These are phyloP conservation scores for Heterobasidion irregulare DNA, from an alignment of 1,284 basidiomycete species.

Conservation along the genomic window DNA sequence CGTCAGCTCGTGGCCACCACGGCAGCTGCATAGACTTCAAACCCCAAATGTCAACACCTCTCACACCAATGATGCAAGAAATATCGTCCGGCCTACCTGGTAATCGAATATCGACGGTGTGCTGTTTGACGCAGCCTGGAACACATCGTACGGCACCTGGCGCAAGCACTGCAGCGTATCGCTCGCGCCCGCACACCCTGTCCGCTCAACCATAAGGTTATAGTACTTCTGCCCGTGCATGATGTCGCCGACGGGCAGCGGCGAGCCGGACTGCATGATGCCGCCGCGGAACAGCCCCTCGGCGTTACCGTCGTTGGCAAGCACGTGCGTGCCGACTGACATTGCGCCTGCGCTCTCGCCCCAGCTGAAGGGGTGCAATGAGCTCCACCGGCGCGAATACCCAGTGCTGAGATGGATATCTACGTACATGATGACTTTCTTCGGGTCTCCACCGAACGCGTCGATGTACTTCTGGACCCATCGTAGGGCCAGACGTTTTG, in stretches of 20 bases:
- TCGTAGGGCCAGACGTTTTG: slow-evolving; percentile 40
- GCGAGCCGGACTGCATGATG: slow-evolving; percentile 28
- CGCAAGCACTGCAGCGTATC: slow-evolving; percentile 34
- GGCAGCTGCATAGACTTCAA: slow-evolving; percentile 7
- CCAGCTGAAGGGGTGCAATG: slow-evolving; percentile 21
- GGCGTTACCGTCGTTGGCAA: slow-evolving; percentile 21
- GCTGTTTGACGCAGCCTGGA: slow-evolving; percentile 21
- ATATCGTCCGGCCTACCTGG: slow-evolving; percentile 1
- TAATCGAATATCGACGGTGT: slow-evolving; percentile 10
- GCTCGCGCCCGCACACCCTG: slow-evolving; percentile 20
- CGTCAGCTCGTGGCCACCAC: slow-evolving; percentile 21
- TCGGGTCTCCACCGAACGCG: slow-evolving; percentile 35
- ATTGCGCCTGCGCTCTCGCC: slow-evolving; percentile 34
- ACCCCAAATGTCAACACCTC: not conserved
- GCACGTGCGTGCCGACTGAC: slow-evolving; percentile 23
- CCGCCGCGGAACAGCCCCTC: slow-evolving; percentile 25
- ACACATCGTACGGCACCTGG: slow-evolving; percentile 19
- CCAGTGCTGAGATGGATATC: not conserved
- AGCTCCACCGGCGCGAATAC: not conserved
- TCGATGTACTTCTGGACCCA: slow-evolving; percentile 35
- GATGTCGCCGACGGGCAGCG: slow-evolving; percentile 19
- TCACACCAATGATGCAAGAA: not conserved
- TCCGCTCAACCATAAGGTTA: slow-evolving; percentile 21
- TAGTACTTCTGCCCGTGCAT: slow-evolving; percentile 24
- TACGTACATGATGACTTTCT: slow-evolving; percentile 43